Evolutionary conservation across 805 yeast species (phyloP), one percentile per base, ranked within the genome.

Genomic region (Cyberlindnera sargentensis): DNA sequence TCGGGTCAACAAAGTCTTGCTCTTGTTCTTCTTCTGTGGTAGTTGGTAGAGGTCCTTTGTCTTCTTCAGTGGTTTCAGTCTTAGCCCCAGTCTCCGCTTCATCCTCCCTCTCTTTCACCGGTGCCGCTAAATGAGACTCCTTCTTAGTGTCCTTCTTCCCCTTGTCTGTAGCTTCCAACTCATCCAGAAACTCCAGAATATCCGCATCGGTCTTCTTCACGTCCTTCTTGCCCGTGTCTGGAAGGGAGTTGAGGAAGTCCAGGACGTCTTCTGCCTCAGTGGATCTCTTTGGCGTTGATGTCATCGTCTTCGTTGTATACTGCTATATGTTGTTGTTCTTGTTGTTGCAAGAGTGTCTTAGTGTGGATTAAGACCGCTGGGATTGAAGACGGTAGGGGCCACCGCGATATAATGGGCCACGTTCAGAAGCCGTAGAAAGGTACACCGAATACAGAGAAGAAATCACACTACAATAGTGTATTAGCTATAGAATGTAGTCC

Each of bases 171-270:
- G 61, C 63, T 49, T 82, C 88, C 52, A 84, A 66, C 61, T 85
- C 89, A 61, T 85, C 89, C 46, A 70, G 52, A 49, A 72, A 70
- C 31, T 67, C 68, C 50, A 71, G 51, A 15, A 68, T 68, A 39
- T 58, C 65, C 2, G 41, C 45, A n/a, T 60, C 61, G 23, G 56
- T 57, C 40, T 57, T 52, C 40, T 52, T 59, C 6, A 53, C 45
- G 9, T 50, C 51, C 44, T 56, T 60, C 39, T 56, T 55, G 31
- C 51, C 56, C 1, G 47, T 20, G 27, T 82, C 88, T 3, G 95
- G 93, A 39, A 88, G 72, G 1, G 90, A 82, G 56, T 84, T 88
- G 52, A 85, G 71, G 57, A 86, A 86, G 49, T 84, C 91, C 43
- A 85, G 70, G 5, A 85, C 91, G 53, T 84, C 91, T 49, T 82